Evolutionary conservation across 2,329 filamentous ascomycete species (phyloP).

Genomic region (Teratosphaeria epicoccoides): DNA sequence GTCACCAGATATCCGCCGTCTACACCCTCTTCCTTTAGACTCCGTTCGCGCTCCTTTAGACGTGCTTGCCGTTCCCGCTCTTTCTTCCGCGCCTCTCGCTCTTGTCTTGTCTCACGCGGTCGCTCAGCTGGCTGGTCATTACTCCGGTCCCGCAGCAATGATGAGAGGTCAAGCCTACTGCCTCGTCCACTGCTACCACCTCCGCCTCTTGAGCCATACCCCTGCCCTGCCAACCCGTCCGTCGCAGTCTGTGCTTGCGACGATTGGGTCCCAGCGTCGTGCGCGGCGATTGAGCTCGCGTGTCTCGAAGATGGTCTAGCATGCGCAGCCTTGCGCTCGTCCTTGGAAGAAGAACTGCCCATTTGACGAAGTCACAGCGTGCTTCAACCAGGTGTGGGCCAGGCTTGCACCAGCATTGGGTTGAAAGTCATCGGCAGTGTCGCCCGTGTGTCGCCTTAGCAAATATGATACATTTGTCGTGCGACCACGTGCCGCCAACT

Average conservation of each 20-base stretch:
- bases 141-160: slow-evolving; percentile 46
- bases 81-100: slow-evolving; percentile 73
- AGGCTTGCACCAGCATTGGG: not conserved
- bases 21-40: slow-evolving; percentile 81
- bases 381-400: not conserved
- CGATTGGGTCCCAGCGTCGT: slow-evolving; percentile 6
- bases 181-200: slow-evolving; percentile 29
- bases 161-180: slow-evolving; percentile 47
- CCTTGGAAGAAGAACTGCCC: slow-evolving; percentile 41
- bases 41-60: slow-evolving; percentile 76
- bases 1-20: slow-evolving; percentile 94
- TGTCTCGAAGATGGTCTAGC: slow-evolving; percentile 24
- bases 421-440: not conserved
- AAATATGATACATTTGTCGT: not conserved
- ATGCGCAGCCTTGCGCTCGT: slow-evolving; percentile 29
- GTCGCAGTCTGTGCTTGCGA: slow-evolving; percentile 10
- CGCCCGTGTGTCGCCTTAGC: not conserved
- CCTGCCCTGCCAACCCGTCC: slow-evolving; percentile 21
- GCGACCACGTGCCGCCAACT: not conserved
- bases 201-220: slow-evolving; percentile 34
- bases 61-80: slow-evolving; percentile 70
- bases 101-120: slow-evolving; percentile 79
- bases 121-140: slow-evolving; percentile 38
- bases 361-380: slow-evolving; percentile 17
- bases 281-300: slow-evolving; percentile 20